phyloP scores from a whole-genome alignment of 495 filamentous ascomycete species.

The Oleoguttula mirabilis region DNA sequence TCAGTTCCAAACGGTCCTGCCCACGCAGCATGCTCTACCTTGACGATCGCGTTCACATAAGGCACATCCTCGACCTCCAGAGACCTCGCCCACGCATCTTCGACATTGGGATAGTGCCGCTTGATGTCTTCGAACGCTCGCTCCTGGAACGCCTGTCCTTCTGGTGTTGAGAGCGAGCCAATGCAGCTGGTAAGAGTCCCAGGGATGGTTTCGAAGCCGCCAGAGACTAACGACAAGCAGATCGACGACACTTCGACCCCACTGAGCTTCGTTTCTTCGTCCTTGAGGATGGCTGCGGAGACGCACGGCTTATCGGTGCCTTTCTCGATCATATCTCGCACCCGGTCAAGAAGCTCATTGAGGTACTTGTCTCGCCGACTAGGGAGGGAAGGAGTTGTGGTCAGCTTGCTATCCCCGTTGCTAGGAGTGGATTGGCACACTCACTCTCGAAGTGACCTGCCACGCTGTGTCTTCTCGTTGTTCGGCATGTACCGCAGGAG shows the following conservation, averaged over 20 bases:
- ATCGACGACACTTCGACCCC: conserved; percentile 41
- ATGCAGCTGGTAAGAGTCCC: conserved; percentile 38
- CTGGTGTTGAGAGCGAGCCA: conserved; percentile 36
- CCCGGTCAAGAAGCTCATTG: conserved; percentile 36
- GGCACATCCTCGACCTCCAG: conserved; percentile 46
- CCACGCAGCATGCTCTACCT: no score
- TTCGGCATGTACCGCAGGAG: conserved; percentile 36
- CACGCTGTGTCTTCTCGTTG: conserved; percentile 37
- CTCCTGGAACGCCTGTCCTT: conserved; percentile 40
- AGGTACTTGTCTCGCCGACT: conserved; percentile 38
- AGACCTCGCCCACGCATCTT: conserved; percentile 38
- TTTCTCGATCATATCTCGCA: conserved; percentile 37
- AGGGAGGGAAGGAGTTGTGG: no score
- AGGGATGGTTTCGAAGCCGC: conserved; percentile 42
- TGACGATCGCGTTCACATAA: conserved; percentile 52
- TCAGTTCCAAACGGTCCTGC: no score
- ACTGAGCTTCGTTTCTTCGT: conserved; percentile 37
- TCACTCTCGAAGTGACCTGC: conserved; percentile 36
- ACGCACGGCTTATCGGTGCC: conserved; percentile 44
- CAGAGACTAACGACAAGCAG: conserved; percentile 40
- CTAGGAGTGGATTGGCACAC: no score
- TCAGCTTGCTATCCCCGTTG: no score
- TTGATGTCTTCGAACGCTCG: conserved; percentile 44
- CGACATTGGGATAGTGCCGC: conserved; percentile 34
- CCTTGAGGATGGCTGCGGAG: conserved; percentile 38